Evolutionary conservation across 805 yeast genomes (phyloP), one percentile per base, ranked within the genome.

Genomic region (Clavispora fructus): DNA sequence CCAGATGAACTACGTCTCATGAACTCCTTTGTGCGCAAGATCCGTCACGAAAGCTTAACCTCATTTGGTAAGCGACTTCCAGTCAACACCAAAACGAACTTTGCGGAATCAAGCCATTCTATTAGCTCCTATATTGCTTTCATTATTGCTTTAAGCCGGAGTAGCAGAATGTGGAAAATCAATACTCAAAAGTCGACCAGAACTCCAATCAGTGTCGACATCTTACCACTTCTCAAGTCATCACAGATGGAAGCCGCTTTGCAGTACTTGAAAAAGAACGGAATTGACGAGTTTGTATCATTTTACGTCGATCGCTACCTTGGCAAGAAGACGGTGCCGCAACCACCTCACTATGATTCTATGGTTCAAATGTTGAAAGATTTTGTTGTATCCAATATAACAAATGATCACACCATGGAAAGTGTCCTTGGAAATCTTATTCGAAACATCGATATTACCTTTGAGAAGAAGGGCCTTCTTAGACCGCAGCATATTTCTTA

Each of bases 351-450:
- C 33, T 65, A 59, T 43, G 60, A 68, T 0, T 69, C 71, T 1
- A 62, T 78, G 4, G 56, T 82, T 12, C 66, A 64, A 17, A 51
- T 83, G 40, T 57, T 85, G 44, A 76, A 74, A 48, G 77, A 78
- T 37, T 84, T 78, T 58, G 72, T 79, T 2, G 77, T 79, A 7
- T 84, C 82, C 0, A 80, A 82, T 40, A 56, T 76, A 29, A 57
- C 65, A 14, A 74, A 78, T 56, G 72, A 75, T 17, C 69, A 66
- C 2, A 61, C 62, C 12, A 61, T 75, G 7, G 80, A 77, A 43
- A 74, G 87, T 0, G 60, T 78, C 19, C 64, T 82, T 14, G 49
- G 67, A 37, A 56, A 60, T 9, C 49, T 71, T 3, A 57, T 71
- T 13, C 51, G 74, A 35, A 45, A 53, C 30, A 53, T 68, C 7